These are phyloP conservation scores for Pezicula carpinea DNA, from an alignment of 2,329 filamentous ascomycete species.

Conservation along the genomic window DNA sequence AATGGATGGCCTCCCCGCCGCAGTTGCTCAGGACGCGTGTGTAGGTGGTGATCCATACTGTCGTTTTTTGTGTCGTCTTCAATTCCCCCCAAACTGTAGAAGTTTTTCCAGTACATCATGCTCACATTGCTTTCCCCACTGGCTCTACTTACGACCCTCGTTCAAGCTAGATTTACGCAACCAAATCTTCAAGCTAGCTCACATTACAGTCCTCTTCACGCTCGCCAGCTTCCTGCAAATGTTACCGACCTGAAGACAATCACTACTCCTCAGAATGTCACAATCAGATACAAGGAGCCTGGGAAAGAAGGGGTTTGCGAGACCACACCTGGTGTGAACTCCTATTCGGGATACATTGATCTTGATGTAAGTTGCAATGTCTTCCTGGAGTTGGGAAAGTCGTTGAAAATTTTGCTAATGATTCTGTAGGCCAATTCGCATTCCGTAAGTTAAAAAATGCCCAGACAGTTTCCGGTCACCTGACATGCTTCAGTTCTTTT, in stretches of 20 bases:
- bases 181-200: slow-evolving; percentile 19
- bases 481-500: slow-evolving; percentile 29
- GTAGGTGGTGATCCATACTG: too few relatives aligned
- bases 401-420: background rate
- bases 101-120: too few relatives aligned
- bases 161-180: slow-evolving; percentile 10
- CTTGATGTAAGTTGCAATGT: slow-evolving; percentile 10
- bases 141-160: slow-evolving; percentile 4
- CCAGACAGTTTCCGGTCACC: too few relatives aligned
- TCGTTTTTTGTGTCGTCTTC: slow-evolving; percentile 4
- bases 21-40: too few relatives aligned
- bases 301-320: slow-evolving; percentile 26
- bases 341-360: slow-evolving; percentile 25
- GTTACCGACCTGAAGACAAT: slow-evolving; percentile 33
- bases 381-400: too few relatives aligned
- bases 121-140: background rate
- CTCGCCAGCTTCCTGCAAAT: slow-evolving; percentile 34
- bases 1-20: too few relatives aligned
- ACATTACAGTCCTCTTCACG: slow-evolving; percentile 9
- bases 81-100: too few relatives aligned
- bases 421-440: slow-evolving; percentile 37
- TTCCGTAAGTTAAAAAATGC: slow-evolving; percentile 10
- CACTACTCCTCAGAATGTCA: slow-evolving; percentile 34
- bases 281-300: slow-evolving; percentile 42
- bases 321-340: slow-evolving; percentile 24